Conservation (phyloP, 176 grass and related monocot species). For the Phyllostachys edulis region DNA sequence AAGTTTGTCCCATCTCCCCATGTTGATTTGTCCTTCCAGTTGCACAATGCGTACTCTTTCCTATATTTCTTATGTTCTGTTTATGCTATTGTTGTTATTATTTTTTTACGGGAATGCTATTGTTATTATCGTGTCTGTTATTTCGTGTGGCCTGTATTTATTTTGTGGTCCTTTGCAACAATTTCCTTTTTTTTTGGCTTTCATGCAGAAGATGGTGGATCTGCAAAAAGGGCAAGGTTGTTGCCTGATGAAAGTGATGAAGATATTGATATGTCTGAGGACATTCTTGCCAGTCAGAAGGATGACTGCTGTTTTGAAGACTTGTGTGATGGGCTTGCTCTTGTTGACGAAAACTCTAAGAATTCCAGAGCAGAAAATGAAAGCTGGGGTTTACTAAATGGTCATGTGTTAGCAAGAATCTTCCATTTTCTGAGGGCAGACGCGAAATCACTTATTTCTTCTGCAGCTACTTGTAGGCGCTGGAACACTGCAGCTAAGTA, state of each 20-base stretch:
- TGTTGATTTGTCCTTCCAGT: conserved; percentile 17
- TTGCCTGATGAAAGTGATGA: conserved; percentile 64
- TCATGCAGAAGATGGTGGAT: conserved; percentile 65
- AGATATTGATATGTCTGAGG: conserved; percentile 61
- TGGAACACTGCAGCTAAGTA: conserved; percentile 67
- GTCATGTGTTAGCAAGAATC: conserved; percentile 67
- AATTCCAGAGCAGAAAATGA: conserved; percentile 33
- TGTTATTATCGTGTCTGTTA: neutral
- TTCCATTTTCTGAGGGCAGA: conserved; percentile 93
- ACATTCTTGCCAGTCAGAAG: conserved; percentile 59
- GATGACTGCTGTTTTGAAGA: conserved; percentile 84
- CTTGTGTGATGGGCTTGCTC: conserved; percentile 43
- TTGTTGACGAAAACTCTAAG: conserved; percentile 42
- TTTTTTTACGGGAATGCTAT: neutral
- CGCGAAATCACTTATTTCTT: conserved; percentile 78
- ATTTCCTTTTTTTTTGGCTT: conserved; percentile 24
- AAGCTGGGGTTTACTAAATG: conserved; percentile 66
- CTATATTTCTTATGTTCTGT: conserved; percentile 1
- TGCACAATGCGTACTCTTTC: neutral
- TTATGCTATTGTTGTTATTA: neutral
- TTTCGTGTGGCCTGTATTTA: neutral
- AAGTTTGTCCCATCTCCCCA: neutral
- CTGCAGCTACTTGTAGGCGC: conserved; percentile 67
- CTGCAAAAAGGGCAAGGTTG: conserved; percentile 74
- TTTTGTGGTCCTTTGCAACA: conserved; percentile 12